Evolutionary conservation across 2,329 filamentous ascomycete genomes (phyloP), one percentile per base, ranked within the genome.

Genomic region (Albophoma yamanashiensis): DNA sequence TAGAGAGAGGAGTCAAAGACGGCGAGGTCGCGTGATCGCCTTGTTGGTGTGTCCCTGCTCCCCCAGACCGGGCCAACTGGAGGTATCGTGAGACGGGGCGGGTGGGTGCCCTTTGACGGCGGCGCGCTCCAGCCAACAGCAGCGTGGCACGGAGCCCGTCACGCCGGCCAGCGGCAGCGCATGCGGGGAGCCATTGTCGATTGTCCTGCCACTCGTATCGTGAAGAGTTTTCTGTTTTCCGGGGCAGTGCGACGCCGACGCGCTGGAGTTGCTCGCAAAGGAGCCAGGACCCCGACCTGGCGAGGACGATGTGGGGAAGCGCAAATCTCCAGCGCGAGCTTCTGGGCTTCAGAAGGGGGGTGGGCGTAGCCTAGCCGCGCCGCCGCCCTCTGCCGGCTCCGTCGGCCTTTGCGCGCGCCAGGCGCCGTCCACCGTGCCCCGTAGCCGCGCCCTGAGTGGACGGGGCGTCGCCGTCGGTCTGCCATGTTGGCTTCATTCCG

Each of bases 361-460:
- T 63, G 61, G 5, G 7, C 39, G 40, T 62, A 60, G 17, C 42
- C 45, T 59, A 59, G 17, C 40, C 36, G 5, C 25, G 6, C 50
- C 25, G 6, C 50, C 31, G 9, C 45, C 22, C 25, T 20, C 45
- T 17, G 9, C 45, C 22, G 12, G 17, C 45, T 17, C 45, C 25
- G 45, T 50, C 45, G 12, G 12, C 45, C 22, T 31, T 5, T 31
- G 27, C 27, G 27, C 27, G 27, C 27, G 27, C 27, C 27, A 31
- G 27, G 62, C 65, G 66, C 68, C 66, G 67, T 62, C 62, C 60
- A 66, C 63, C 68, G 69, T 71, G 69, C 65, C 66, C 56, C 59
- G 61, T 45, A 12, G 55, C 25, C 45, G 61, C 62, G 63, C 58
- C 66, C 62, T 70, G 68, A 71, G 63, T 71, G 67, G 69, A 38